Percentiles rank a stretch among this genome's conserved stretches.
These are phyloP conservation scores for Plenodomus lindquistii DNA, from an alignment of 2,329 filamentous ascomycete species.

Conservation along the genomic window DNA sequence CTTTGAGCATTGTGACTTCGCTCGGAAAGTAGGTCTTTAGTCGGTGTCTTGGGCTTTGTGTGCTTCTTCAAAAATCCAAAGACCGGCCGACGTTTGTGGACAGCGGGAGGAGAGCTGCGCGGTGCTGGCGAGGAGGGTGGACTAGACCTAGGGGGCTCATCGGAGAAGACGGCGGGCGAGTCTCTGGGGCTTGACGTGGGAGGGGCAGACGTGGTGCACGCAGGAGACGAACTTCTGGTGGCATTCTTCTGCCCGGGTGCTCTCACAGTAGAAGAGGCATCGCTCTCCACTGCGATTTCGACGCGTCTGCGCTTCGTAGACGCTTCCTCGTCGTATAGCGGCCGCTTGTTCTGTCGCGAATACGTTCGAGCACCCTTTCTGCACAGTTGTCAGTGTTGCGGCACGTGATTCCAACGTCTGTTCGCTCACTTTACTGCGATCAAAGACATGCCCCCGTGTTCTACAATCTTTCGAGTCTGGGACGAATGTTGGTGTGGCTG, in stretches of 20 bases:
- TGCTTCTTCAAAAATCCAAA: constrained; percentile 52
- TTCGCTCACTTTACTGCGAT: constrained; percentile 27
- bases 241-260: constrained; percentile 1
- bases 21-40: constrained; percentile 28
- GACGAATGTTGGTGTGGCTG: not conserved
- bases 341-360: constrained; percentile 39
- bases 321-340: constrained; percentile 36
- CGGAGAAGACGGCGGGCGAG: constrained; percentile 45
- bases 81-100: constrained; percentile 49
- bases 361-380: constrained; percentile 43
- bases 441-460: constrained; percentile 24
- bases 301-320: constrained; percentile 45
- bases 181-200: constrained; percentile 39
- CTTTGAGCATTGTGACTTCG: constrained; percentile 40
- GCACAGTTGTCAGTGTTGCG: constrained; percentile 13
- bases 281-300: constrained; percentile 14
- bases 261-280: constrained; percentile 15
- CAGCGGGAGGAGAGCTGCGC: constrained; percentile 27
- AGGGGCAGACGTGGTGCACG: constrained; percentile 14
- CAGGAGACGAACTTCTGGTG: constrained; percentile 4
- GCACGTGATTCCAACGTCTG: too few relatives aligned
- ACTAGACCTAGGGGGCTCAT: constrained; percentile 40
- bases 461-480: too few relatives aligned
- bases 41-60: constrained; percentile 11
- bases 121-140: constrained; percentile 38